Conservation (phyloP, 495 filamentous ascomycete species). For the Penicillium verhagenii region DNA sequence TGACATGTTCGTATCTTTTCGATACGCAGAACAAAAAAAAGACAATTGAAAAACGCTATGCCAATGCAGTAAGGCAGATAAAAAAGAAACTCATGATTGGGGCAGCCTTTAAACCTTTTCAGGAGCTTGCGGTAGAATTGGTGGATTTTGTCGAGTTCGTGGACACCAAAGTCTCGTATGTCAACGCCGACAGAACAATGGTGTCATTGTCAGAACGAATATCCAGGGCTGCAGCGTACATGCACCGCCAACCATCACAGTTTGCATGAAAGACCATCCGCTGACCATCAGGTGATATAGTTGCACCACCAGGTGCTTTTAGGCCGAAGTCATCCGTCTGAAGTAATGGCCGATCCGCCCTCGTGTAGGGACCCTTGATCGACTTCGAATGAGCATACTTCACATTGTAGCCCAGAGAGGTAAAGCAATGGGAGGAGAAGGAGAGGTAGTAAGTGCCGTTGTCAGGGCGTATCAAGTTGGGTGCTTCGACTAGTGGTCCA, state of each 20-base stretch:
- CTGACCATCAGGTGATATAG: slow-evolving; percentile 38
- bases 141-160: slow-evolving; percentile 4
- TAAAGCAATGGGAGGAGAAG: slow-evolving; percentile 58
- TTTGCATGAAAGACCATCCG: slow-evolving; percentile 54
- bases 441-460: slow-evolving; percentile 56
- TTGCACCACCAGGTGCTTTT: slow-evolving; percentile 53
- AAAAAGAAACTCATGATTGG: neutral
- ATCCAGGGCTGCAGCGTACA: slow-evolving; percentile 31
- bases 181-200: slow-evolving; percentile 13
- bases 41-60: neutral
- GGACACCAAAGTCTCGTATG: neutral
- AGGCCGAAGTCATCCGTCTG: slow-evolving; percentile 41
- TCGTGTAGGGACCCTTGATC: slow-evolving; percentile 46
- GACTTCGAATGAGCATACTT: slow-evolving; percentile 52
- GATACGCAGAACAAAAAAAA: neutral
- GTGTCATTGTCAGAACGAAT: slow-evolving; percentile 22
- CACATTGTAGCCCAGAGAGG: slow-evolving; percentile 50
- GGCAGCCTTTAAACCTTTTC: neutral
- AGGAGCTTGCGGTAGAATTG: neutral
- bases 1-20: neutral
- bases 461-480: slow-evolving; percentile 44
- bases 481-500: slow-evolving; percentile 60
- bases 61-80: neutral
- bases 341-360: slow-evolving; percentile 35
- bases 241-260: slow-evolving; percentile 35